Evolutionary conservation across 805 yeast genomes (phyloP).

Genomic region (Teunomyces pallodes): DNA sequence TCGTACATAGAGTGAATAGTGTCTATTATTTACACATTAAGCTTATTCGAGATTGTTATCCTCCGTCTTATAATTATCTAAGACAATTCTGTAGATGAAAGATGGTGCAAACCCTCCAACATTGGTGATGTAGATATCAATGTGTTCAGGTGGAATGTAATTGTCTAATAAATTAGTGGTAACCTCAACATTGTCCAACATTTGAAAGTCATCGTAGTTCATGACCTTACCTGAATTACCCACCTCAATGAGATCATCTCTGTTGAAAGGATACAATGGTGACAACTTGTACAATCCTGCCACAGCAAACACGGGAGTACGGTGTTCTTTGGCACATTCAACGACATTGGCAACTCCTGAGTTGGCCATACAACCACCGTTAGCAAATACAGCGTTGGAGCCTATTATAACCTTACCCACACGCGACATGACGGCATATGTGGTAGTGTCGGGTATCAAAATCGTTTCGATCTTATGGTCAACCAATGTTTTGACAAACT

Average conservation of each 20-base stretch:
- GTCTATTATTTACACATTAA: not conserved
- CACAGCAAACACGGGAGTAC: constrained; percentile 94
- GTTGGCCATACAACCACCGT: constrained; percentile 89
- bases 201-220: constrained; percentile 65
- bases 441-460: constrained; percentile 88
- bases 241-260: constrained; percentile 80
- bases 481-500: constrained; percentile 74
- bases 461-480: constrained; percentile 87
- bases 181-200: constrained; percentile 73
- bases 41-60: constrained; percentile 61
- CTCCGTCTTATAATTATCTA: constrained; percentile 87
- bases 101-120: constrained; percentile 96
- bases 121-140: constrained; percentile 91
- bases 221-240: constrained; percentile 91
- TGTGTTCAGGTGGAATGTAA: constrained; percentile 89
- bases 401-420: constrained; percentile 96
- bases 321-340: constrained; percentile 92
- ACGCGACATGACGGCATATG: constrained; percentile 93
- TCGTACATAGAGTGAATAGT: not conserved
- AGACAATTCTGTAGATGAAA: constrained; percentile 89
- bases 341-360: constrained; percentile 92
- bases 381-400: constrained; percentile 88
- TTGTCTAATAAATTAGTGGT: constrained; percentile 83
- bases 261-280: constrained; percentile 88
- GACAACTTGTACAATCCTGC: constrained; percentile 92